Percentiles rank a stretch among this genome's conserved stretches.
phyloP scores from a whole-genome alignment of 352 stramenopile species.

The Pythium monospermum region DNA sequence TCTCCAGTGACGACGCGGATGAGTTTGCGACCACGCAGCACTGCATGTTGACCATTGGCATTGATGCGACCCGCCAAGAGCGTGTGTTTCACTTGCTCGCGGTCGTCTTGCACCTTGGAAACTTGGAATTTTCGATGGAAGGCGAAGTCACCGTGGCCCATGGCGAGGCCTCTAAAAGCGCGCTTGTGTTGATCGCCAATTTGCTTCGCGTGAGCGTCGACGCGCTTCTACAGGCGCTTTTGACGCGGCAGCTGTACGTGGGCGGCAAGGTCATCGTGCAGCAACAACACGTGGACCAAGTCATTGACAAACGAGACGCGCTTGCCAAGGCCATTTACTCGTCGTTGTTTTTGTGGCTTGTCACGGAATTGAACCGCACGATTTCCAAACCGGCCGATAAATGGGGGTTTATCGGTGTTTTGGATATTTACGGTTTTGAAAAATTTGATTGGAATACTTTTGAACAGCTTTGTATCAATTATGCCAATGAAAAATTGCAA shows the following conservation, averaged over 20 bases:
- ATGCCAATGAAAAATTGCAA: constrained; percentile 95
- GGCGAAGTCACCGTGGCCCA: constrained; percentile 72
- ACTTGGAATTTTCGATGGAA: constrained; percentile 81
- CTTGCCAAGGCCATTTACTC: constrained; percentile 93
- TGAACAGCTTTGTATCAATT: constrained; percentile 97
- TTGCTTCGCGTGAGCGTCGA: constrained; percentile 77
- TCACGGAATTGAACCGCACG: constrained; percentile 86
- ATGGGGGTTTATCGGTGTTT: constrained; percentile 92
- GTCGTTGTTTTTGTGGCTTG: constrained; percentile 89
- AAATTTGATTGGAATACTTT: constrained; percentile 95
- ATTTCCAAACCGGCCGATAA: constrained; percentile 80
- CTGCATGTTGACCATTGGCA: constrained; percentile 88
- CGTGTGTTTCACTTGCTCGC: constrained; percentile 85
- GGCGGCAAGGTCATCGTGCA: constrained; percentile 88
- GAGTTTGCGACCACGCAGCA: constrained; percentile 82
- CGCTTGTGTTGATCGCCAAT: constrained; percentile 60
- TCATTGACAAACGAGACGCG: constrained; percentile 84
- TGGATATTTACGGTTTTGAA: constrained; percentile 99
- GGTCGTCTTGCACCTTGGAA: constrained; percentile 83
- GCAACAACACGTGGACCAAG: constrained; percentile 84
- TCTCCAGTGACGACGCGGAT: constrained; percentile 69
- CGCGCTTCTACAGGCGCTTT: constrained; percentile 60
- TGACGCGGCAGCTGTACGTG: constrained; percentile 83
- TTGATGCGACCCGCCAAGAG: constrained; percentile 69
- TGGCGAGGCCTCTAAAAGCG: constrained; percentile 36